A percentile compares a stretch with the other conserved stretches of the same genome.
These are phyloP conservation scores for Knoxdaviesia proteae DNA, from an alignment of 2,329 filamentous ascomycete genomes.

Conservation along the genomic window DNA sequence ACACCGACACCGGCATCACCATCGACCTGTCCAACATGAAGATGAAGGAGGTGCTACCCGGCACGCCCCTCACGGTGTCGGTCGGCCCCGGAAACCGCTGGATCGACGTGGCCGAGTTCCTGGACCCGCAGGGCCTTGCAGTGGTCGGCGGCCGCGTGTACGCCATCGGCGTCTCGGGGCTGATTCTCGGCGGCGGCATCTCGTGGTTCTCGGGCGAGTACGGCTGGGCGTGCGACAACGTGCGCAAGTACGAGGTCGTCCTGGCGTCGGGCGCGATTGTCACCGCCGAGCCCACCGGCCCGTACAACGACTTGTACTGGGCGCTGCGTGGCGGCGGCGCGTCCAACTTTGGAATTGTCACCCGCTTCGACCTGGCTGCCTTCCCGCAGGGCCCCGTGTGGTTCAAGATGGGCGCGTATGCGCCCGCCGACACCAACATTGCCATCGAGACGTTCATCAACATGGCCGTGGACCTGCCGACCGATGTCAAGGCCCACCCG, in stretches of 20 bases:
- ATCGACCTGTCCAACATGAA: slow-evolving; percentile 7
- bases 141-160: slow-evolving; percentile 22
- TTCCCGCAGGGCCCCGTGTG: slow-evolving; percentile 16
- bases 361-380: slow-evolving; percentile 22
- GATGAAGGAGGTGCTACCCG: slow-evolving; percentile 6
- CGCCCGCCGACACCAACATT: neutral
- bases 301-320: slow-evolving; percentile 32
- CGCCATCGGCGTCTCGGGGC: slow-evolving; percentile 11
- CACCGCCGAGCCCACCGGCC: slow-evolving; percentile 15
- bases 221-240: slow-evolving; percentile 23
- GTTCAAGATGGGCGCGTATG: slow-evolving; percentile 6
- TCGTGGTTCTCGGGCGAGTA: slow-evolving; percentile 11
- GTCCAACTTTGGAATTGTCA: slow-evolving; percentile 34
- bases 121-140: slow-evolving; percentile 13
- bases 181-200: slow-evolving; percentile 10
- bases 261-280: slow-evolving; percentile 21
- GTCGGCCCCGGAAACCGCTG: slow-evolving; percentile 25
- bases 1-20: slow-evolving; percentile 10
- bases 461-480: slow-evolving; percentile 4
- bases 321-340: slow-evolving; percentile 29
- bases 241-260: slow-evolving; percentile 22
- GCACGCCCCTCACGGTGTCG: slow-evolving; percentile 14
- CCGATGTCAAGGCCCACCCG: slow-evolving; percentile 3
- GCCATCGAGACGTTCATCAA: slow-evolving; percentile 6
- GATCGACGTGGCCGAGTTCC: slow-evolving; percentile 10